Base-by-base conservation (phyloP, 2,329 filamentous ascomycete species). In the Acarospora socialis region DNA sequence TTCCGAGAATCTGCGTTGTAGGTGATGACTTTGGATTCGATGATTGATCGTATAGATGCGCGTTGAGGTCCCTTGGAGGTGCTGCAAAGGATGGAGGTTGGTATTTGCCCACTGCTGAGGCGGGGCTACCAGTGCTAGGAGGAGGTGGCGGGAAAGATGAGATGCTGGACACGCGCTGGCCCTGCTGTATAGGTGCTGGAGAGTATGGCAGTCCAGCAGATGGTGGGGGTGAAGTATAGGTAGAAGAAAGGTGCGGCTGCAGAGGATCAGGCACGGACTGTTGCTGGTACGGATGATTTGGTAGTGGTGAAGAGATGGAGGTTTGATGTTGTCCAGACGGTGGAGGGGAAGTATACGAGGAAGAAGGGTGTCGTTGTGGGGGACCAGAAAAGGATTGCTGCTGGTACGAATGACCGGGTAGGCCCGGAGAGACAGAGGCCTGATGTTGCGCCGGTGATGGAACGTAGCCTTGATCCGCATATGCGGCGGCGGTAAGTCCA, bases 401-500 rank as follows among this genome's bases (percentile, higher is more conserved):
- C 30, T 30, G 27, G 12, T 9, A 31, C 23, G 34, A 38, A 19
- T 37, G 43, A 16, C 34, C 50, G 24, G 20, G 34, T 34, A 14
- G 46, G 40, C 5, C 46, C 38, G 8, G 44, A 33, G 35, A 51
- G 48, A 21, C 43, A 38, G 17, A 36, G 18, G 17, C 30, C 15
- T 36, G 40, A 25, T 21, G 22, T 4, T 24, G 28, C 17, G 27
- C 13, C 5, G 50, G 42, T 2, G 50, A 46, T 4, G 48, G 43
- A 20, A 47, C 41, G 30, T 54, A 57, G 22, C 48, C 42, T 6
- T 55, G 44, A 35, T 63, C 59, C 22, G 51, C 53, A 34, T 49
- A 51, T 4, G 52, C 53, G 6, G 57, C 59, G 4, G 57, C 54
- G 23, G 54, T 47, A 4, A 64, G 53, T 3, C 60, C 61, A 1